Percentiles rank a stretch among this genome's conserved stretches.
Evolutionary conservation across 1,284 basidiomycete species (phyloP).

Genomic region (Hemileia vastatrix): DNA sequence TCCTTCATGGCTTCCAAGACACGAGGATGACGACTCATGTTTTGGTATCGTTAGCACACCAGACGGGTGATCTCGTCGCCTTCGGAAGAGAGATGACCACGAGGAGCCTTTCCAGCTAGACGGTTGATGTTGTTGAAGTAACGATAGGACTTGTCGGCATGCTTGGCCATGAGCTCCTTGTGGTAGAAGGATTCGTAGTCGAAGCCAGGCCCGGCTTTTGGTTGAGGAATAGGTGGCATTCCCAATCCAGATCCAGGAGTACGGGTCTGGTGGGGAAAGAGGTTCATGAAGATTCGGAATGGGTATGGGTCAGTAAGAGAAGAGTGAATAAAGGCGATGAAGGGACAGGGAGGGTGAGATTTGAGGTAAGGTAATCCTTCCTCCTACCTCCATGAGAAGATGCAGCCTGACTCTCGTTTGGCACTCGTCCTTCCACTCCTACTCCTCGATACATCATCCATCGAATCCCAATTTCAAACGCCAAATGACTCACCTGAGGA

Average conservation of each 20-base stretch:
- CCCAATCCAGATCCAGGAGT: conserved; percentile 43
- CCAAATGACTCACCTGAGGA: neutral
- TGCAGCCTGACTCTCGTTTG: too few relatives aligned
- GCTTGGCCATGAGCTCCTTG: conserved; percentile 38
- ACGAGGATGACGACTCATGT: conserved; percentile 43
- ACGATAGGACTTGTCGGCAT: conserved; percentile 42
- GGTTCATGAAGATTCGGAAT: neutral
- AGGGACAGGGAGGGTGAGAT: neutral
- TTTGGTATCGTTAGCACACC: conserved; percentile 45
- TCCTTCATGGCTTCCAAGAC: conserved; percentile 40
- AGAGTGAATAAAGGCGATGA: neutral
- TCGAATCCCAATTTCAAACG: neutral
- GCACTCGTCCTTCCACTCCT: too few relatives aligned
- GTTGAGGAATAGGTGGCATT: conserved; percentile 34
- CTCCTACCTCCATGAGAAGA: too few relatives aligned
- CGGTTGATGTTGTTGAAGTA: conserved; percentile 46
- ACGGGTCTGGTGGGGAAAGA: conserved; percentile 29
- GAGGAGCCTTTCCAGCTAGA: conserved; percentile 37
- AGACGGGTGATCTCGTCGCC: conserved; percentile 41
- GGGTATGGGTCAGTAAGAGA: neutral
- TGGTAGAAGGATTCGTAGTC: conserved; percentile 44
- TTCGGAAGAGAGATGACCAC: conserved; percentile 39
- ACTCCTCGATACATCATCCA: neutral
- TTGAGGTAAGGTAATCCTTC: too few relatives aligned
- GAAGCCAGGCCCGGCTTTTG: too few relatives aligned